A percentile compares a stretch with the other conserved stretches of the same genome.
Conservation (phyloP, 2,329 filamentous ascomycete genomes). For the Colletotrichum destructivum region DNA sequence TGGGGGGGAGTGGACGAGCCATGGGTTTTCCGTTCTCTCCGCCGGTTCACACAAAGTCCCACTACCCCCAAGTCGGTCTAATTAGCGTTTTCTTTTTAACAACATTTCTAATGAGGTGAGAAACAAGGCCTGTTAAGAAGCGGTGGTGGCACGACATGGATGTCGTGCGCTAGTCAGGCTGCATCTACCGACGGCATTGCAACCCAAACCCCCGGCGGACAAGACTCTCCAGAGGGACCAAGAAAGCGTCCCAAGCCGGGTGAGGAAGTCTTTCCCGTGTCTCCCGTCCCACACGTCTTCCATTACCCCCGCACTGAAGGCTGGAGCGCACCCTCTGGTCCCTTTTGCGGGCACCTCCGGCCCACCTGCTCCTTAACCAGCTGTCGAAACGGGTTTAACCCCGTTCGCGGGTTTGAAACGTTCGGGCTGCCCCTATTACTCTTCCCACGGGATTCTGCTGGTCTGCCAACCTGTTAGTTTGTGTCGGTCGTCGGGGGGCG, state of each 20-base stretch:
- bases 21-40: neutral
- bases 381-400: slow-evolving; percentile 36
- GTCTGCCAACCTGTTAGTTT: neutral
- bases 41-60: neutral
- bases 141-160: slow-evolving; percentile 22
- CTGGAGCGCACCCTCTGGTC: neutral
- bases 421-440: slow-evolving; percentile 35
- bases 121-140: neutral
- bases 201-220: slow-evolving; percentile 4
- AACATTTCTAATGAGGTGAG: neutral
- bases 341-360: slow-evolving; percentile 29
- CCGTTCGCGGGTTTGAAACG: slow-evolving; percentile 1
- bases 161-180: slow-evolving; percentile 37
- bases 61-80: no score
- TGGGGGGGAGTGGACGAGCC: neutral
- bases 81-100: no score
- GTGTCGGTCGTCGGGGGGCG: neutral
- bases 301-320: slow-evolving; percentile 20
- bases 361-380: slow-evolving; percentile 24
- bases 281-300: slow-evolving; percentile 13
- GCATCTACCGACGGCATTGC: slow-evolving; percentile 39
- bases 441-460: slow-evolving; percentile 12
- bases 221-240: neutral
- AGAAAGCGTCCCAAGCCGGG: slow-evolving; percentile 13
- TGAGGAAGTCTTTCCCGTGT: slow-evolving; percentile 36